phyloP scores from a whole-genome alignment of 352 stramenopile species.

The Pythium angustatum region DNA sequence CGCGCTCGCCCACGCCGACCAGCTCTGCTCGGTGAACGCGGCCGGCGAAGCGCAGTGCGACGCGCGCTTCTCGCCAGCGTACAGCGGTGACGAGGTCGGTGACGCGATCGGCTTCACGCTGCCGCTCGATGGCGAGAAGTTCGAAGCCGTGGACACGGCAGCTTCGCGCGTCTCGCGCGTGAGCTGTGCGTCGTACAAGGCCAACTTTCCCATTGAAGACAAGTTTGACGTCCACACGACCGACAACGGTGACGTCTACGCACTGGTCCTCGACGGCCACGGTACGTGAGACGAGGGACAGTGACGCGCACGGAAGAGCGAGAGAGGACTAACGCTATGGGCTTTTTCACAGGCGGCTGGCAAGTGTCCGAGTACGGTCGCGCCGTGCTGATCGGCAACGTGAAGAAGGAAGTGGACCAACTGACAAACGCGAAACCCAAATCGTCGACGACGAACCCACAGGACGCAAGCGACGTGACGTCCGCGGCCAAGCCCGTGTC shows the following conservation, averaged over 20 bases:
- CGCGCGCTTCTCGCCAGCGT: constrained; percentile 28
- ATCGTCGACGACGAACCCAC: constrained; percentile 20
- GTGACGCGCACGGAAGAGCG: not conserved
- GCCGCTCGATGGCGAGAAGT: constrained; percentile 27
- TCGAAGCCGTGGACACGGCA: constrained; percentile 1
- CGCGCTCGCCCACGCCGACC: constrained; percentile 26
- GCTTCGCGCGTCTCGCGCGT: constrained; percentile 21
- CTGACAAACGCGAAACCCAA: constrained; percentile 28
- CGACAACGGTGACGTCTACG: constrained; percentile 79
- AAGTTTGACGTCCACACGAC: constrained; percentile 76
- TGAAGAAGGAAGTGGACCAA: constrained; percentile 67
- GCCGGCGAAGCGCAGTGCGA: constrained; percentile 27
- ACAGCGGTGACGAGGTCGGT: constrained; percentile 29
- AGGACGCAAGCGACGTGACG: constrained; percentile 9
- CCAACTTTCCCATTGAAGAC: constrained; percentile 83
- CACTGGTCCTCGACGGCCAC: constrained; percentile 89
- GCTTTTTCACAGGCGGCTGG: constrained; percentile 69
- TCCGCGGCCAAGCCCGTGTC: constrained; percentile 27
- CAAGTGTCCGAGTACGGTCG: constrained; percentile 90
- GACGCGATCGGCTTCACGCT: constrained; percentile 28
- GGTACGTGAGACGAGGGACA: no score
- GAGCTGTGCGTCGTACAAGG: constrained; percentile 46
- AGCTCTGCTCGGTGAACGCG: constrained; percentile 17
- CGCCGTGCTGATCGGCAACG: constrained; percentile 77
- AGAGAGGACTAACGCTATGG: not conserved